Conservation (phyloP, 345 rosid species). For the Corymbia maculata region DNA sequence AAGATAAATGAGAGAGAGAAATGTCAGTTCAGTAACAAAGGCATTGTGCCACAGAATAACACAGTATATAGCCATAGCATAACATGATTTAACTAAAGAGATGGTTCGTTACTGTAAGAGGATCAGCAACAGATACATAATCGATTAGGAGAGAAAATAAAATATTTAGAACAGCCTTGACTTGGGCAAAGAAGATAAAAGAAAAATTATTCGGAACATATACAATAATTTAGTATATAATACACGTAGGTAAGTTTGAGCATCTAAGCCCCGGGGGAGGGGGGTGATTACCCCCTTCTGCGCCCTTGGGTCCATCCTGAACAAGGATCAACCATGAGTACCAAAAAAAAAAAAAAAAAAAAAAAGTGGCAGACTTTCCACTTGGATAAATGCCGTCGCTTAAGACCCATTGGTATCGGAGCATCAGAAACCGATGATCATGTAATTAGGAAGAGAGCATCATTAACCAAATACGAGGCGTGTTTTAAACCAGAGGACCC, state of each 20-base stretch:
- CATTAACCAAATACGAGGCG: neutral
- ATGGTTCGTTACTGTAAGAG: neutral
- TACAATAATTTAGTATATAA: neutral
- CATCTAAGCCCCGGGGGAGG: rapidly evolving
- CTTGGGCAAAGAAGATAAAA: neutral
- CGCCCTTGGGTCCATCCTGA: neutral
- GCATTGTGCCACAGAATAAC: neutral
- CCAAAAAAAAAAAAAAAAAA: neutral
- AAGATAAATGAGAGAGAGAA: neutral
- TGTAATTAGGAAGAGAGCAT: neutral
- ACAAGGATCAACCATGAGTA: neutral
- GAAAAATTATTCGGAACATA: neutral
- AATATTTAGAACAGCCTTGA: neutral
- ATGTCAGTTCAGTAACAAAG: neutral
- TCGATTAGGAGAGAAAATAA: neutral
- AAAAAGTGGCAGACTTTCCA: neutral
- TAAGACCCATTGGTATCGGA: neutral
- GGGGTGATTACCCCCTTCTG: neutral
- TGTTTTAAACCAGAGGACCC: neutral
- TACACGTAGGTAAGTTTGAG: neutral
- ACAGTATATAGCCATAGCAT: neutral
- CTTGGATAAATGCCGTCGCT: neutral
- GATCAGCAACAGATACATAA: neutral
- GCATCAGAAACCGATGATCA: neutral
- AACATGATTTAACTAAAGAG: neutral